Evolutionary conservation across 192 early-diverging fungal genomes (phyloP).

Genomic region (Chytriomyces hyalinus): DNA sequence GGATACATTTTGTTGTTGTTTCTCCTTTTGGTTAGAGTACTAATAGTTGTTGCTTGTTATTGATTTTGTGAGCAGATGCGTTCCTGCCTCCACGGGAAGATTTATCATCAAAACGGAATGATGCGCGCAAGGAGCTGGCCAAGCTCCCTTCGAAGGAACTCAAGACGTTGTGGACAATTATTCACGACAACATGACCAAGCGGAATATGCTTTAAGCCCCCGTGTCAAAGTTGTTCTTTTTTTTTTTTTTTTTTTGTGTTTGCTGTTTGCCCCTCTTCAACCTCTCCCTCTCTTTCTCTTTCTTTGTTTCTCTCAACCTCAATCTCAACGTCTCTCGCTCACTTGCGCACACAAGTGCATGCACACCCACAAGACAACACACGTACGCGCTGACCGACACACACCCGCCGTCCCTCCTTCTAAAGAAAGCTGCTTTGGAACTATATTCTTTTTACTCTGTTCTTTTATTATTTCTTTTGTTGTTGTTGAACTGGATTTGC

Average conservation of each 20-base stretch:
- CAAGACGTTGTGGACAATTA: constrained; percentile 38
- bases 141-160: constrained; percentile 37
- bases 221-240: background rate
- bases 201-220: constrained; percentile 27
- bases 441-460: too few relatives aligned
- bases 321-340: too few relatives aligned
- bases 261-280: background rate
- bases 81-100: constrained; percentile 35
- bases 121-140: constrained; percentile 36
- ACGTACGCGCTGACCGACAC: too few relatives aligned
- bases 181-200: constrained; percentile 37
- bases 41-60: background rate
- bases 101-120: constrained; percentile 37
- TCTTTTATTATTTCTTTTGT: too few relatives aligned
- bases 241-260: background rate
- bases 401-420: too few relatives aligned
- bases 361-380: too few relatives aligned
- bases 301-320: background rate
- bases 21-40: background rate
- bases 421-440: too few relatives aligned
- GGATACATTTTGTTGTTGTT: background rate
- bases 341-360: too few relatives aligned
- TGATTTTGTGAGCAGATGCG: constrained; percentile 11
- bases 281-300: background rate
- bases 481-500: too few relatives aligned